Base-by-base conservation (phyloP, 768 basidiomycete species). In the Boletus fagicola region DNA sequence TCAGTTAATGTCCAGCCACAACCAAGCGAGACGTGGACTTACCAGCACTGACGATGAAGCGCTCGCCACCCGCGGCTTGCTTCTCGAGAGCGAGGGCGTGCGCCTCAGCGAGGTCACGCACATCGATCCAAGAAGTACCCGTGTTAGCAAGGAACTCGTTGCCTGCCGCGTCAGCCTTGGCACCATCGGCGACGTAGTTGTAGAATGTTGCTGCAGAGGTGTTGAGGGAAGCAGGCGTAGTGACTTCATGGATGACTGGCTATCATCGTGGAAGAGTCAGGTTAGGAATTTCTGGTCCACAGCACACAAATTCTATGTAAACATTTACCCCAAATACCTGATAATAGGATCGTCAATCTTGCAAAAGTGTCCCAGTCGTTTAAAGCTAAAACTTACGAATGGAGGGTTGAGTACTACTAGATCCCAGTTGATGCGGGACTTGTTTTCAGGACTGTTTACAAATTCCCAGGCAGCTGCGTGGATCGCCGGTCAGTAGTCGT, bases 91-190 rank as follows among this genome's bases (percentile, higher is more conserved):
- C 83, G 6, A 73, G 67, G 0, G 76, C 75, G 62, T 88, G 86
- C 0, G 80, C 83, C 16, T 72, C 68, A 0, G 80, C 84, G 35
- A 83, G 65, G 64, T 86, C 84, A 7, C 83, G 77, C 7, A 84
- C 83, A 50, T 85, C 81, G 30, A 81, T 64, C 75, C 78, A 83
- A 24, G 63, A 56, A 15, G 65, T 64, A 6, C 70, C 69, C 18
- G 62, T 54, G 18, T 63, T 53, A 24, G 63, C 63, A 35, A 70
- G 57, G 33, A 63, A 54, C 33, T 69, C 66, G 36, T 71, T 67
- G 12, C 70, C 61, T 30, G 58, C 60, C 26, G 63, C 61, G 18
- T 64, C 57, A 2, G 62, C 51, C 39, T 58, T 68, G 45, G 61
- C 49, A 11, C 59, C 31, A n/a, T 65, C 61, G 0, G 72, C 62